Percentiles rank a stretch among this genome's conserved stretches.
phyloP scores from a whole-genome alignment of 2,329 filamentous ascomycete species.

The Trichophyton rubrum region DNA sequence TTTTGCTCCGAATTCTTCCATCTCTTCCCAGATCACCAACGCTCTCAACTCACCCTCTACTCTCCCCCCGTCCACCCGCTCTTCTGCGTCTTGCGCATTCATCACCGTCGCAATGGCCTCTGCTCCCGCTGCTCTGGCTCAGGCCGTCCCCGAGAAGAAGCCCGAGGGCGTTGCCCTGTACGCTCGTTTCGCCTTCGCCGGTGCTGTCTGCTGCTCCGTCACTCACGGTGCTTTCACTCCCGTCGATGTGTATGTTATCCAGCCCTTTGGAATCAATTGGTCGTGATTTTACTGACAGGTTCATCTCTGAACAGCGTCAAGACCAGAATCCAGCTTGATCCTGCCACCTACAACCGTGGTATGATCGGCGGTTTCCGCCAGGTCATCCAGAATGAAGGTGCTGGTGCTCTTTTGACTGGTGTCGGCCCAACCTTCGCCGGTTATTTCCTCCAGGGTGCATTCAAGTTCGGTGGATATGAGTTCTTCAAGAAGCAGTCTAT shows the following conservation, averaged over 20 bases:
- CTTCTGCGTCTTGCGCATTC: background rate
- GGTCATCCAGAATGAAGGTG: constrained; percentile 73
- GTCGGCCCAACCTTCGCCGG: constrained; percentile 74
- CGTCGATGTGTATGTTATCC: constrained; percentile 86
- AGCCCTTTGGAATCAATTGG: background rate
- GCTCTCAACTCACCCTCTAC: background rate
- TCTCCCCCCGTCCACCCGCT: background rate
- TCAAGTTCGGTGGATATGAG: constrained; percentile 93
- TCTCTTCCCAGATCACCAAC: background rate
- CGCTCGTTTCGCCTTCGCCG: constrained; percentile 91
- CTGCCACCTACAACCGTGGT: constrained; percentile 75
- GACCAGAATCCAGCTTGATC: constrained; percentile 90
- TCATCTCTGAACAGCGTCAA: constrained; percentile 54
- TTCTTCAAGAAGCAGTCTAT: constrained; percentile 92
- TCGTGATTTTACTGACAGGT: background rate
- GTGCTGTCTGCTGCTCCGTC: constrained; percentile 94
- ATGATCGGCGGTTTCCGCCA: constrained; percentile 77
- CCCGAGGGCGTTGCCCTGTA: constrained; percentile 56
- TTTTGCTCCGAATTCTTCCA: background rate
- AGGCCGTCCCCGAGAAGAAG: constrained; percentile 8
- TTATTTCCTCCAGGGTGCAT: constrained; percentile 87
- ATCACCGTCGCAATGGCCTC: constrained; percentile 6
- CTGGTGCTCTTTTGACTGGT: constrained; percentile 73
- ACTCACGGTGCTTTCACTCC: constrained; percentile 95
- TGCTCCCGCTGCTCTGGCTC: constrained; percentile 13